Evolutionary conservation across 2,329 filamentous ascomycete species (phyloP), one percentile per base, ranked within the genome.

Genomic region (Calonectria honghensis): DNA sequence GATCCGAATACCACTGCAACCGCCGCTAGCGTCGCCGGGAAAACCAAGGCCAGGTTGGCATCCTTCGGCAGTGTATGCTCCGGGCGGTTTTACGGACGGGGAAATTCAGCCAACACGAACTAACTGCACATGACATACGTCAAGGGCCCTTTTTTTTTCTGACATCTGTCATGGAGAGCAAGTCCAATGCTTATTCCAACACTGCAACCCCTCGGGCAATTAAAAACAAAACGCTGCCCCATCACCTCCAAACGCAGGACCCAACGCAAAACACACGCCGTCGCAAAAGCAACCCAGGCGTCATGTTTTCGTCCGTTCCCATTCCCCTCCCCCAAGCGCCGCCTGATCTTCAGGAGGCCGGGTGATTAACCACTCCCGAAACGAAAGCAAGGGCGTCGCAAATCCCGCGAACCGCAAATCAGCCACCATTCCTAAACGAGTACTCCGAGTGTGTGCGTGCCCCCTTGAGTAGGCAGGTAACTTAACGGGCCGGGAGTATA

Each of bases 361-460:
- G 57, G 35, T 63, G 57, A 39, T 41, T 39, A 11, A 63, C 57
- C 37, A 39, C 18, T 63, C 35, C 57, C 57, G 57, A 63, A 63
- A 45, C 57, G 27, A 63, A 41, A 41, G 7, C 57, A 63, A 63
- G 57, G 57, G 57, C 35, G 24, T 18, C 24, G 57, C 57, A 63
- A 63, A 63, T 63, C 57, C 35, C 37, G 57, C 48, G 66, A 32
- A 68, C 32, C 31, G 20, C n/a, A 13, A 50, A n/a, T 18, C 66
- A 32, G 50, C 67, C 52, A 59, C 67, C 68, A 50, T 70, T 70
- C 68, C 68, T 39, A 61, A 70, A 61, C 24, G 24, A 70, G 68
- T 31, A 70, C 59, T 48, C 68, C 68, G 68, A 39, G 37, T 14
- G 11, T 32, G 27, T 45, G 16, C 61, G 13, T 54, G 27, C 51